Conservation (phyloP, 2,329 filamentous ascomycete species). For the Arthrobotrys iridis region DNA sequence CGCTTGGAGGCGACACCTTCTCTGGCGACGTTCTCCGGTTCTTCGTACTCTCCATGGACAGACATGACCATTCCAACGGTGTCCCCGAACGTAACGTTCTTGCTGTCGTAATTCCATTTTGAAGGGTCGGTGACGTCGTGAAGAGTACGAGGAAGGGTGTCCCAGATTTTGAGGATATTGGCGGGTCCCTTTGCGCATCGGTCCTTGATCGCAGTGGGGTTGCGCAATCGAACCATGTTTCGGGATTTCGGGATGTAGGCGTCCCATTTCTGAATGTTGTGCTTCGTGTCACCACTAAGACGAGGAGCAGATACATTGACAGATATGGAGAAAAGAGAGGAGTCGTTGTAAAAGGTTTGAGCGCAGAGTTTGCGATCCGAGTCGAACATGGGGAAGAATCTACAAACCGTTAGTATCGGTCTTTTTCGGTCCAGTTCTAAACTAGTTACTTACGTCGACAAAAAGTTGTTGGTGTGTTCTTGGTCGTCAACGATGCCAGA, state of each 20-base stretch:
- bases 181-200: constrained; percentile 73
- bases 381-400: constrained; percentile 79
- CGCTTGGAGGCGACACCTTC: constrained; percentile 69
- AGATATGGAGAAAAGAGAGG: constrained; percentile 78
- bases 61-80: constrained; percentile 81
- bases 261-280: constrained; percentile 68
- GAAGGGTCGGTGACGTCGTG: constrained; percentile 76
- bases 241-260: constrained; percentile 80
- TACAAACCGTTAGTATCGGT: constrained; percentile 8
- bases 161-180: constrained; percentile 75
- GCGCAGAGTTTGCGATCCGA: constrained; percentile 72
- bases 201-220: constrained; percentile 67
- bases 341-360: constrained; percentile 76
- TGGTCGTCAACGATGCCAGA: constrained; percentile 54
- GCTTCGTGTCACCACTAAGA: constrained; percentile 59
- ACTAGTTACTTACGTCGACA: constrained; percentile 55
- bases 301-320: constrained; percentile 73
- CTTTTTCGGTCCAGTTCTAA: neutral
- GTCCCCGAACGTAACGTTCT: constrained; percentile 76
- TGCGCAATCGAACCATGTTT: constrained; percentile 68
- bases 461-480: constrained; percentile 56
- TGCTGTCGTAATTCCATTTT: constrained; percentile 86
- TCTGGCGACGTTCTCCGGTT: constrained; percentile 70
- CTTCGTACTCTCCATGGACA: constrained; percentile 85
- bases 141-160: constrained; percentile 74